Percentiles rank a stretch among this genome's conserved stretches.
Conservation (phyloP, 2,329 filamentous ascomycete genomes). For the Ophiocordyceps camponoti-floridani region DNA sequence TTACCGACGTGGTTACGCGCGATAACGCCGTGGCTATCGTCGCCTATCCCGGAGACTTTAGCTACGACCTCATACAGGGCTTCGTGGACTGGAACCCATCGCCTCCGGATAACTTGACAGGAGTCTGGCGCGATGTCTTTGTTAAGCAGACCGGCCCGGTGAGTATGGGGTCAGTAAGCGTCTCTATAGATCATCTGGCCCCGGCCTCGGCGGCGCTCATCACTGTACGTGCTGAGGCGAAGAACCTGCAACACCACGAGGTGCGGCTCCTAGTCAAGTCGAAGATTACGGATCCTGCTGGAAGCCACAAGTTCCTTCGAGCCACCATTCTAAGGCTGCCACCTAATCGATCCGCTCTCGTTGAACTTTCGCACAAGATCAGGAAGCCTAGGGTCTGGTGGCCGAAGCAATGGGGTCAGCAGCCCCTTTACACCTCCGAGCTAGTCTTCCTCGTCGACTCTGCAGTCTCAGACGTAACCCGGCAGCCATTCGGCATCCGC, state of each 20-base stretch:
- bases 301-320: conserved; percentile 8
- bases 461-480: conserved; percentile 11
- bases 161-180: conserved; percentile 22
- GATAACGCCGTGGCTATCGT: conserved; percentile 33
- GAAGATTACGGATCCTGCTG: conserved; percentile 16
- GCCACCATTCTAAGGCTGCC: conserved; percentile 17
- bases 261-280: conserved; percentile 18
- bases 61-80: conserved; percentile 36
- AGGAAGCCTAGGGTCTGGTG: conserved; percentile 37
- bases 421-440: conserved; percentile 27
- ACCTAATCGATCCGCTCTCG: conserved; percentile 17
- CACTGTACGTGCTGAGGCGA: conserved; percentile 18
- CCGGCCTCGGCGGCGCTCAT: conserved; percentile 18
- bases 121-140: conserved; percentile 41
- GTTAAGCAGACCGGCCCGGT: conserved; percentile 36
- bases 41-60: conserved; percentile 39
- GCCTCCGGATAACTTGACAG: conserved; percentile 43
- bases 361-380: conserved; percentile 17
- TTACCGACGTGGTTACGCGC: conserved; percentile 24
- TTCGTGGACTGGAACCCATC: conserved; percentile 12
- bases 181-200: conserved; percentile 14
- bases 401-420: conserved; percentile 39
- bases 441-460: conserved; percentile 12
- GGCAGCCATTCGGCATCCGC: conserved; percentile 11
- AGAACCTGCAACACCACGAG: conserved; percentile 20